Percentiles rank a stretch among this genome's conserved stretches.
These are phyloP conservation scores for Ilex paraguariensis DNA, from an alignment of 305 asterid species.

Conservation along the genomic window DNA sequence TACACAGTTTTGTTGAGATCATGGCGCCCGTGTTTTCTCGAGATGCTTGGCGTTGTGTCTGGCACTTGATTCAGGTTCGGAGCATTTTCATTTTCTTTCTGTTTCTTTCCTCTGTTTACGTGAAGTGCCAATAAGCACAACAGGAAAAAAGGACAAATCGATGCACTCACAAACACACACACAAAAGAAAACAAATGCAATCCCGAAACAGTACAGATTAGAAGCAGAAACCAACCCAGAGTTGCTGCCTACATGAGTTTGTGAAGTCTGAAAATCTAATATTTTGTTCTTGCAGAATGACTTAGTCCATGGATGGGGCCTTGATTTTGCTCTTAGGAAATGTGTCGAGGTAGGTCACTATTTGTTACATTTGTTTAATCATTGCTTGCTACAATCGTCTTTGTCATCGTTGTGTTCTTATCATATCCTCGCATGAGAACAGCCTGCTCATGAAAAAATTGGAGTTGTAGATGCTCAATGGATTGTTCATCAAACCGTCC, in stretches of 20 bases:
- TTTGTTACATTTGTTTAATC: constrained; percentile 9
- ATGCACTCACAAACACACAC: too few species aligned
- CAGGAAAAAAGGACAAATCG: too few species aligned
- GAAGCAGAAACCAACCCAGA: too few species aligned
- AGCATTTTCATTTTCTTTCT: constrained; percentile 5
- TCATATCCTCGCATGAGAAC: constrained; percentile 4
- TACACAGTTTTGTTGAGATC: constrained; percentile 82
- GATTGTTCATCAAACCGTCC: constrained; percentile 93
- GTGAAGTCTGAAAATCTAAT: too few species aligned
- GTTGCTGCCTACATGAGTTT: too few species aligned
- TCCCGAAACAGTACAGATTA: too few species aligned
- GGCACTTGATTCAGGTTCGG: constrained; percentile 90
- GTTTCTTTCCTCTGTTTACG: not conserved
- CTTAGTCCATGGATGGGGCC: constrained; percentile 98
- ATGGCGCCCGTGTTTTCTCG: constrained; percentile 98
- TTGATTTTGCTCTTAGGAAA: constrained; percentile 91
- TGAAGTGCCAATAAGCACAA: too few species aligned
- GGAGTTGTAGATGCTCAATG: constrained; percentile 96
- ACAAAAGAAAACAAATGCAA: not conserved
- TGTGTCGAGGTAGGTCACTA: constrained; percentile 70
- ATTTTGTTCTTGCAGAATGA: constrained; percentile 64
- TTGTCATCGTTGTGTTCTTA: constrained; percentile 7
- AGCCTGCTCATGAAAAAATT: constrained; percentile 95
- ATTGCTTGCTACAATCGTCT: not conserved
- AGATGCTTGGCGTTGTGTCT: constrained; percentile 90